Evolutionary conservation across 2,329 filamentous ascomycete species (phyloP).

Genomic region (Colletotrichum sp.): DNA sequence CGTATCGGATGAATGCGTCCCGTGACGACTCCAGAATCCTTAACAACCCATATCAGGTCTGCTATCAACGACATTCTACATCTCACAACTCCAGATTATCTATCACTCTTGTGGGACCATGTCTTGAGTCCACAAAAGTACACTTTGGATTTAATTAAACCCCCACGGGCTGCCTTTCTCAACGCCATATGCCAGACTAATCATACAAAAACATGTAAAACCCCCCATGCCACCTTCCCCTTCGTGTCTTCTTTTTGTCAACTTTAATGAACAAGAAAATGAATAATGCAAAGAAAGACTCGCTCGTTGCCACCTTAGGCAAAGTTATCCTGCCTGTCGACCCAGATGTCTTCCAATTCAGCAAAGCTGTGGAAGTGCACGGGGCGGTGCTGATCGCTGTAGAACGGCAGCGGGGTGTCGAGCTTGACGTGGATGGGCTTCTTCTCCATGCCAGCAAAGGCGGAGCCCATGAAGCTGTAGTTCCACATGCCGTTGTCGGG

Average conservation of each 20-base stretch:
- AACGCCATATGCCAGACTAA: not conserved
- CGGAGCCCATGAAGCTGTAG: conserved; percentile 95
- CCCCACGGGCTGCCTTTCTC: not conserved
- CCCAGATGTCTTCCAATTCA: conserved; percentile 95
- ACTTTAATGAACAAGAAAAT: not conserved
- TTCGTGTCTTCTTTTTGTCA: not conserved
- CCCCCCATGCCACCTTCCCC: not conserved
- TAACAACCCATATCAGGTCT: not conserved
- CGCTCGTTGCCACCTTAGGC: conserved; percentile 59
- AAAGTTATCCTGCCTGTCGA: conserved; percentile 92
- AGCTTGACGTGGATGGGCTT: conserved; percentile 90
- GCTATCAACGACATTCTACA: not conserved
- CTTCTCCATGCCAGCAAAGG: conserved; percentile 89
- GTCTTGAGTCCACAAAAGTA: not conserved
- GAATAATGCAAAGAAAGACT: not conserved
- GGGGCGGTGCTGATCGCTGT: conserved; percentile 89
- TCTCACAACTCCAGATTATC: not conserved
- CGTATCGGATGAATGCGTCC: too few species aligned
- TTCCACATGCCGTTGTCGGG: conserved; percentile 93
- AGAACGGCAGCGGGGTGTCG: conserved; percentile 88
- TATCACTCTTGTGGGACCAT: not conserved
- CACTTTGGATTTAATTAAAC: conserved; percentile 10
- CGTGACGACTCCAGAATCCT: accelerated
- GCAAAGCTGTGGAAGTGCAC: conserved; percentile 98
- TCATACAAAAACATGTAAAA: not conserved